These are phyloP conservation scores for Furculomyces boomerangus DNA, from an alignment of 371 early-diverging fungal species.

Conservation along the genomic window DNA sequence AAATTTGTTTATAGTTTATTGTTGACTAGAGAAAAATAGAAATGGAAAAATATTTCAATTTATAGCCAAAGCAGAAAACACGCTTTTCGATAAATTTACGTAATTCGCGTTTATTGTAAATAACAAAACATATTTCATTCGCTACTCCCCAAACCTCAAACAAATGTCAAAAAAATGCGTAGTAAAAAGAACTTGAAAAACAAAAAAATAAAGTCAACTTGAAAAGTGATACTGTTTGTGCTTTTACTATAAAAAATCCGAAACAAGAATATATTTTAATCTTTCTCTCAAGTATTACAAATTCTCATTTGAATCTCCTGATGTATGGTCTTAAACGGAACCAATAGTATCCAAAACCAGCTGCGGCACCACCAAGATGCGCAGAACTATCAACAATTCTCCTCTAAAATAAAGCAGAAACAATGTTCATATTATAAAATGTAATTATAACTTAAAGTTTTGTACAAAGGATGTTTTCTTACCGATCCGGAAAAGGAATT, in stretches of 20 bases:
- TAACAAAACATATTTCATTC: no score
- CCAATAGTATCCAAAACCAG: conserved; percentile 31
- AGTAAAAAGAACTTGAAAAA: not conserved
- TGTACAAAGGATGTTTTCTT: not conserved
- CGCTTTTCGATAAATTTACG: no score
- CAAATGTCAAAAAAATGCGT: no score
- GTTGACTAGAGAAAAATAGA: not conserved
- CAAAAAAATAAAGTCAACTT: not conserved
- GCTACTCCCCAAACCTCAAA: no score
- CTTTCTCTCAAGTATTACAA: no score
- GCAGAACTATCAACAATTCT: conserved; percentile 29
- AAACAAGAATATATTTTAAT: conserved; percentile 1
- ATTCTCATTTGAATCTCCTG: conserved; percentile 8
- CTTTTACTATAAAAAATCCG: not conserved
- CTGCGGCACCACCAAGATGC: conserved; percentile 34
- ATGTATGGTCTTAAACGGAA: conserved; percentile 17
- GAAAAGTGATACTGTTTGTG: not conserved
- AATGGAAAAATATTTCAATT: no score
- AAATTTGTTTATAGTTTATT: no score
- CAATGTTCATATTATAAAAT: not conserved
- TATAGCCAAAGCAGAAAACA: no score
- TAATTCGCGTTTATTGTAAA: no score
- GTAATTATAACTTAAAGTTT: not conserved
- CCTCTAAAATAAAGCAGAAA: not conserved
- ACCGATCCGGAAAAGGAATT: conserved; percentile 4